Evolutionary conservation across 495 filamentous ascomycete genomes (phyloP), one percentile per base, ranked within the genome.

Genomic region (Aspergillus diversus): DNA sequence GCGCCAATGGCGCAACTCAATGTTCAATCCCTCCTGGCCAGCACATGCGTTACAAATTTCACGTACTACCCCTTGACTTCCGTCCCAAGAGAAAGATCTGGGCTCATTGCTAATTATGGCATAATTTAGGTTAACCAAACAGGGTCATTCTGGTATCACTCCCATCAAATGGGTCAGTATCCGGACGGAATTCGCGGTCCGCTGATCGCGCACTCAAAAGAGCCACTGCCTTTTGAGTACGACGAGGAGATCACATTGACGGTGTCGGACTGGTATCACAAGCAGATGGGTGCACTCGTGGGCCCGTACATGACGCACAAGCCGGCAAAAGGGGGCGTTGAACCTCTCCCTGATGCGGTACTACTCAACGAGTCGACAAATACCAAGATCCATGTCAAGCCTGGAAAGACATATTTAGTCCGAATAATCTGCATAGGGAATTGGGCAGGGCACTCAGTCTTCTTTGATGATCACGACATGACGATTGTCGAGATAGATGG

Each of bases 71-170:
- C 37, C 39, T 13, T 27, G 4, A n/a, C 16, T 9, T 7, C 16
- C 16, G 80, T 80, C 6, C 82, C 77, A 21, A 21, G 55, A 34
- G 3, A 12, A 56, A 39, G 8, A 16, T 56, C 11, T 3, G 17
- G 15, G 2, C 33, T 56, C 34, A 37, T 4, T 27, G 47, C 16
- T 12, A 2, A 31, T 27, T 2, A 0, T 5, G 7, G 27, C 16
- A 15, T 15, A 9, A 7, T 54, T 48, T 43, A 77, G 90, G 73
- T 89, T 27, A 76, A 90, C 57, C 89, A 92, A 77, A 84, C 88
- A 1, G 91, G 91, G 46, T 91, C 90, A 3, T 94, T 92, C 78
- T 94, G 92, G 92, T 94, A 93, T 69, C 91, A 94, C 71, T 90
- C 89, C 4, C 91, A 94, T 69, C 75, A 80, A 31, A 78, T 77